Evolutionary conservation across 306 rosid genomes (phyloP).

Genomic region (Calophaca sinica): DNA sequence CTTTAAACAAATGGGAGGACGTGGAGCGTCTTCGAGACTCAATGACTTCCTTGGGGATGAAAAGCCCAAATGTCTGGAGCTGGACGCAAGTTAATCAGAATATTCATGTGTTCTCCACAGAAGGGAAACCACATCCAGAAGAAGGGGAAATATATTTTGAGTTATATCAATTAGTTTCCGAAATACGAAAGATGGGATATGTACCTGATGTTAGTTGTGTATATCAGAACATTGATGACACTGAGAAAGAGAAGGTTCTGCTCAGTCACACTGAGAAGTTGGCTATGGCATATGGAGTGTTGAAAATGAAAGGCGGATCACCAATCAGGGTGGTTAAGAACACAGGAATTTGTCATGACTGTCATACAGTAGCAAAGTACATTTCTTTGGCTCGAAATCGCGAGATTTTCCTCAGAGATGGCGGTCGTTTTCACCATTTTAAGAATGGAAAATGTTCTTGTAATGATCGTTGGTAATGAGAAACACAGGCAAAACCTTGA

Average conservation of each 20-base stretch:
- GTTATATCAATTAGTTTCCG: slow-evolving; percentile 62
- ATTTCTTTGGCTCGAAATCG: slow-evolving; percentile 56
- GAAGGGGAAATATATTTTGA: slow-evolving; percentile 68
- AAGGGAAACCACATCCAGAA: slow-evolving; percentile 63
- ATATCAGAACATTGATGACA: slow-evolving; percentile 61
- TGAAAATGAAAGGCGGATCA: slow-evolving; percentile 55
- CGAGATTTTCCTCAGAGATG: slow-evolving; percentile 61
- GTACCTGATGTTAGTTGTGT: slow-evolving; percentile 62
- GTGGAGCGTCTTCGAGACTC: slow-evolving; percentile 56
- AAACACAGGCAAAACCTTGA: not conserved
- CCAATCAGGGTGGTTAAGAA: slow-evolving; percentile 74
- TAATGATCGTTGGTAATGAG: slow-evolving; percentile 64
- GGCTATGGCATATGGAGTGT: slow-evolving; percentile 72
- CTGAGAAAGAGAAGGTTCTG: slow-evolving; percentile 66
- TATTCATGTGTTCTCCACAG: slow-evolving; percentile 66
- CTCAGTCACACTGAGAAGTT: slow-evolving; percentile 78
- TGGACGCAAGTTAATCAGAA: slow-evolving; percentile 65
- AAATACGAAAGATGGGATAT: slow-evolving; percentile 62
- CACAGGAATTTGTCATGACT: slow-evolving; percentile 70
- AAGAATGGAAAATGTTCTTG: slow-evolving; percentile 68
- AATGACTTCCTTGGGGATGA: slow-evolving; percentile 53
- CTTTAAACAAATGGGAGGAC: slow-evolving; percentile 64
- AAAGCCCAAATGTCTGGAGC: slow-evolving; percentile 65
- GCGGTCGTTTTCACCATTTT: slow-evolving; percentile 75
- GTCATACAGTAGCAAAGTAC: slow-evolving; percentile 70